phyloP scores from a whole-genome alignment of 139 green algal species.

The Ettlia oleoabundans region DNA sequence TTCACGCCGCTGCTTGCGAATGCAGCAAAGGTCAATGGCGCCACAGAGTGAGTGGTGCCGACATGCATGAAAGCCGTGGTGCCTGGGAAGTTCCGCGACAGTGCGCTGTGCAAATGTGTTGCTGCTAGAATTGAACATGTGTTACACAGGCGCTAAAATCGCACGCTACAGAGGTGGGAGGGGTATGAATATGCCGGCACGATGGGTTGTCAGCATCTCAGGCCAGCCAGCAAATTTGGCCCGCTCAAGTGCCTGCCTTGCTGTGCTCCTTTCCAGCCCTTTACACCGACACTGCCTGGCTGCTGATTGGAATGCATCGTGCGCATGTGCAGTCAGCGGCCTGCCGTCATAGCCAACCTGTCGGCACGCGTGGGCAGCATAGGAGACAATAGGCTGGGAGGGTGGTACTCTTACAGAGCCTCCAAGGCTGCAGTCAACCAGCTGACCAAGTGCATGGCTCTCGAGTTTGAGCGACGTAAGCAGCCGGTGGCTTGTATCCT shows the following conservation, averaged over 20 bases:
- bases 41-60: constrained; percentile 26
- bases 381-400: constrained; percentile 75
- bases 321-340: constrained; percentile 40
- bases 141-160: no score
- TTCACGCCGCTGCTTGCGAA: constrained; percentile 59
- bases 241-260: no score
- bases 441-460: constrained; percentile 70
- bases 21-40: constrained; percentile 24
- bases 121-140: no score
- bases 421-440: constrained; percentile 88
- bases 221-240: no score
- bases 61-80: no score
- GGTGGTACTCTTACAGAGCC: constrained; percentile 87
- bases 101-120: no score
- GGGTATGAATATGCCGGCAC: no score
- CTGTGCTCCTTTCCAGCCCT: no score
- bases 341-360: constrained; percentile 78
- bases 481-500: constrained; percentile 64
- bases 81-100: no score
- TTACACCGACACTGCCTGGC: background rate
- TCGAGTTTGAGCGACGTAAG: constrained; percentile 74
- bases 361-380: constrained; percentile 81
- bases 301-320: no score
- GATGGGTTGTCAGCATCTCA: no score
- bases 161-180: no score